These are phyloP conservation scores for Leishmania mexicana DNA, from an alignment of 208 protist species.

Conservation along the genomic window DNA sequence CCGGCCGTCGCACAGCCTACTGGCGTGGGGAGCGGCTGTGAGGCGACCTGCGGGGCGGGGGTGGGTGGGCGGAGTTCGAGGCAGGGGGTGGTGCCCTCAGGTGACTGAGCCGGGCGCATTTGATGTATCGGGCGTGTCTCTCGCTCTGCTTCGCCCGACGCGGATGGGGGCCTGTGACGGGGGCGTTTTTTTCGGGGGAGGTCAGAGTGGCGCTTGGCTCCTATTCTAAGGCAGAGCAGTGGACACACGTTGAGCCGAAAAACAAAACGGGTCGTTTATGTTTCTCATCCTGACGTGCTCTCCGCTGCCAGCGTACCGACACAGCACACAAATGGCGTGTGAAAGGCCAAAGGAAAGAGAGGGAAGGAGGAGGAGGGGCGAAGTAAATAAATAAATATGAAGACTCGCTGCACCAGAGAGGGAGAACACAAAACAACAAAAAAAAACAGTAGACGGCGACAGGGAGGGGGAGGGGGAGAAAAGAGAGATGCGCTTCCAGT, in stretches of 20 bases:
- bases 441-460: neutral
- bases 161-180: neutral
- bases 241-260: neutral
- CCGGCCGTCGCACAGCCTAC: neutral
- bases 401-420: no score
- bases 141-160: neutral
- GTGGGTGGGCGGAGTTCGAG: neutral
- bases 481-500: neutral
- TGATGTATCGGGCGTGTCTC: neutral
- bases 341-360: neutral
- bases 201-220: neutral
- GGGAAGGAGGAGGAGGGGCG: neutral
- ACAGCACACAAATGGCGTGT: neutral
- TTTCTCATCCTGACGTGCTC: neutral
- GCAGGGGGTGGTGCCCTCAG: neutral
- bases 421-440: no score
- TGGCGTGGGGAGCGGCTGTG: neutral
- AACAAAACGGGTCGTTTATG: neutral
- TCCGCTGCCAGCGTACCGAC: neutral
- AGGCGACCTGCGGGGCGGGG: neutral
- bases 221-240: neutral
- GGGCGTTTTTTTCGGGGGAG: neutral
- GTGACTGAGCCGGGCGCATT: neutral
- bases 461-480: neutral
- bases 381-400: no score